A percentile compares a stretch with the other conserved stretches of the same genome.
Conservation (phyloP, 2,329 filamentous ascomycete genomes). For the Aspergillus costaricaensis region DNA sequence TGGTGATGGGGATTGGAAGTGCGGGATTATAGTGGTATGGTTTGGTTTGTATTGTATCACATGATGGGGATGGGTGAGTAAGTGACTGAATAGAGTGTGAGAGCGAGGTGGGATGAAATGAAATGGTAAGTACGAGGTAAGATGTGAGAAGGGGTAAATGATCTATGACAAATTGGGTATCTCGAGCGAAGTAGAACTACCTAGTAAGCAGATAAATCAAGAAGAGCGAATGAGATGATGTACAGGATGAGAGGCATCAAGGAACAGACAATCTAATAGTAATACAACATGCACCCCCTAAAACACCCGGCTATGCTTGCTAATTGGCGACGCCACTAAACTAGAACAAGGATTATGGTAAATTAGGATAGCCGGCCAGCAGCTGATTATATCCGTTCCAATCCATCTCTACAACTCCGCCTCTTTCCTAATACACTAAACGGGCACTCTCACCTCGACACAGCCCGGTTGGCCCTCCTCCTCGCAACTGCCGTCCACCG, state of each 20-base stretch:
- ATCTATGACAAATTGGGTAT: no score
- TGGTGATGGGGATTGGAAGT: no score
- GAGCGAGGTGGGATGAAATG: no score
- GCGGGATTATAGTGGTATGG: no score
- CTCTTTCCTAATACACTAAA: not conserved
- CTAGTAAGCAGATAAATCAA: not conserved
- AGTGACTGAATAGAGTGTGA: no score
- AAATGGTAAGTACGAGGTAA: no score
- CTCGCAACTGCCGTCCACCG: constrained; percentile 30
- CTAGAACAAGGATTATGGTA: not conserved
- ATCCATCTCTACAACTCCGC: not conserved
- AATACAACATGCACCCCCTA: not conserved
- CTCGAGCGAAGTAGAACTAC: not conserved
- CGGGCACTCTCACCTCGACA: not conserved
- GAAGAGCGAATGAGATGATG: not conserved
- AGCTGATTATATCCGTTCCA: not conserved
- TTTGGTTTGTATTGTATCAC: no score
- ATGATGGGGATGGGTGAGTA: no score
- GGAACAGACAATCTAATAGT: not conserved
- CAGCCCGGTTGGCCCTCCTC: constrained; percentile 12
- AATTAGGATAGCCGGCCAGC: not conserved
- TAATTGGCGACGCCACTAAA: not conserved
- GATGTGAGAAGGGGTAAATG: no score
- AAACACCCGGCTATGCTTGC: not conserved
- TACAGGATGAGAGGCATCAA: not conserved